Conservation (phyloP, 441 rosid genomes). For the Euphorbia celastroides region DNA sequence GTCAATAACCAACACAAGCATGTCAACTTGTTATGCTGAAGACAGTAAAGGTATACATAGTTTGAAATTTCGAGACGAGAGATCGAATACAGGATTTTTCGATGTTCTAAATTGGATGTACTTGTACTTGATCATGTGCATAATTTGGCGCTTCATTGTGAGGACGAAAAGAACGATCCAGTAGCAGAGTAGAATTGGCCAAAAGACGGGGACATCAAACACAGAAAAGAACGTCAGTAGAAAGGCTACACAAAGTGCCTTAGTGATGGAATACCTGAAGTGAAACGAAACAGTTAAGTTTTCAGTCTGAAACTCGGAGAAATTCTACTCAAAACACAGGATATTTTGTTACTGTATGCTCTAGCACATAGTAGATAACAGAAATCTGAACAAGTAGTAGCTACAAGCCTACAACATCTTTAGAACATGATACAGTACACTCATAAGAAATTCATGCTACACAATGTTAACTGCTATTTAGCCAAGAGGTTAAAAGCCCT, state of each 20-base stretch:
- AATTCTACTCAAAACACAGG: no score
- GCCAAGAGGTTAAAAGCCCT: no score
- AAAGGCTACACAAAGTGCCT: constrained; percentile 62
- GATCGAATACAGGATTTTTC: constrained; percentile 14
- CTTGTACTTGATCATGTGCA: constrained; percentile 68
- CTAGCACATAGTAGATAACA: background rate
- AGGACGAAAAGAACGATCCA: constrained; percentile 68
- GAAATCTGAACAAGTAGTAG: background rate
- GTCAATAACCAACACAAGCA: constrained; percentile 11
- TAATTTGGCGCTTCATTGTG: constrained; percentile 63
- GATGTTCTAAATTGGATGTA: constrained; percentile 70
- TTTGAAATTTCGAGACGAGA: background rate
- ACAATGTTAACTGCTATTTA: no score
- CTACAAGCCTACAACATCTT: constrained; percentile 6
- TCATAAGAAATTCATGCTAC: no score
- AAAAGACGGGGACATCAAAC: constrained; percentile 66
- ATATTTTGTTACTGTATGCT: background rate
- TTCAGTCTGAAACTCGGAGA: background rate
- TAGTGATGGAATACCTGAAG: constrained; percentile 64
- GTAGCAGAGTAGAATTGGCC: constrained; percentile 67
- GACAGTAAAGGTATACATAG: background rate
- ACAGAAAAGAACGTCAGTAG: constrained; percentile 62
- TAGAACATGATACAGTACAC: background rate
- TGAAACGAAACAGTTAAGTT: constrained; percentile 1
- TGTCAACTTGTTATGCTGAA: background rate